A percentile compares a stretch with the other conserved stretches of the same genome.
These are phyloP conservation scores for Triglochin maritima DNA, from an alignment of 106 monocot species.

Conservation along the genomic window DNA sequence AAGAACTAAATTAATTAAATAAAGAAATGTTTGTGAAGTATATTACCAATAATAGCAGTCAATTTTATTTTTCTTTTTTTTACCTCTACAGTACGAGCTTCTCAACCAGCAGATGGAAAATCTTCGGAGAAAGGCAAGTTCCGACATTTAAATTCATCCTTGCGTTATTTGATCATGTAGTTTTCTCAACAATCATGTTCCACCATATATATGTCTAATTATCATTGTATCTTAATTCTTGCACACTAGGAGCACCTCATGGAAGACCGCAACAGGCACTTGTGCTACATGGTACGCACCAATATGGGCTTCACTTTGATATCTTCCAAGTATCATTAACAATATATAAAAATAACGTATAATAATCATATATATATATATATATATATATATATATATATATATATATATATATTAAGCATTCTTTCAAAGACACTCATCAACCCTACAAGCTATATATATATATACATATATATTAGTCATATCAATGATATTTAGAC, in stretches of 20 bases:
- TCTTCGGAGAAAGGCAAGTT: constrained; percentile 47
- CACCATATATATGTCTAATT: neutral
- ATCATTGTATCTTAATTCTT: neutral
- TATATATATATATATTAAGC: no score
- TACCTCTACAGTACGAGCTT: constrained; percentile 36
- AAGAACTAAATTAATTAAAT: neutral
- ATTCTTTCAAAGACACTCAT: no score
- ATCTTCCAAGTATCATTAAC: no score
- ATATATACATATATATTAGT: no score
- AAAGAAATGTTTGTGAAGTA: neutral
- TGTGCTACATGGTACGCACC: constrained; percentile 3
- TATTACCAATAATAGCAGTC: neutral
- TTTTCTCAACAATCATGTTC: neutral
- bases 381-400: no score
- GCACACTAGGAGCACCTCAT: constrained; percentile 37
- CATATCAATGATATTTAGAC: no score
- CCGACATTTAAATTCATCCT: neutral
- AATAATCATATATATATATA: no score
- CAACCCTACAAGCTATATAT: no score
- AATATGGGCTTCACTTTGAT: no score
- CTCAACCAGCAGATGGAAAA: constrained; percentile 54
- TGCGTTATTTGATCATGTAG: neutral
- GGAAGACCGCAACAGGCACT: constrained; percentile 46
- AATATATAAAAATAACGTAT: no score
- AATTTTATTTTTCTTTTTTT: neutral